Evolutionary conservation across 2,329 filamentous ascomycete species (phyloP).

Genomic region (Calonectria pseudoturangicola): DNA sequence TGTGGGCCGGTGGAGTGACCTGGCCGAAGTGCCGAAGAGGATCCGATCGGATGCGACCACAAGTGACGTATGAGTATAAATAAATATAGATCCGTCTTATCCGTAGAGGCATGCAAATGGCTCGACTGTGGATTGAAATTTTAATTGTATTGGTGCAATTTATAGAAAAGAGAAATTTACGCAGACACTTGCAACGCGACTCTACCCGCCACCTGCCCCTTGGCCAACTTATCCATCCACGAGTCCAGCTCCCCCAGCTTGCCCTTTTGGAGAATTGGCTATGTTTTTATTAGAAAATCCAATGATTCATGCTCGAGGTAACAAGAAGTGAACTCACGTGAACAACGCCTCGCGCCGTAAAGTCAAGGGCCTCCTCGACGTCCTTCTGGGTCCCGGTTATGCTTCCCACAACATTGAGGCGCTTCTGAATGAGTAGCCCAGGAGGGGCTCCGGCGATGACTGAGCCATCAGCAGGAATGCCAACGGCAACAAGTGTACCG

Average conservation of each 20-base stretch:
- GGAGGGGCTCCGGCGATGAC: conserved; percentile 50
- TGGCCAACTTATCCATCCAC: conserved; percentile 49
- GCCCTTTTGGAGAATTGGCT: conserved; percentile 52
- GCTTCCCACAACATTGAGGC: conserved; percentile 52
- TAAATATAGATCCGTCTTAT: conserved; percentile 13
- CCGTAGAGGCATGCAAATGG: neutral
- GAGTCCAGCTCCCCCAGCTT: conserved; percentile 53
- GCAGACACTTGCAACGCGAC: conserved; percentile 48
- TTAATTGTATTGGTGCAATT: neutral
- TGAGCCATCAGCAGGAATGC: conserved; percentile 73
- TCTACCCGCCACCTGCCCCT: conserved; percentile 50
- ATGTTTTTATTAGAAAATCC: conserved; percentile 5
- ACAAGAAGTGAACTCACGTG: conserved; percentile 38
- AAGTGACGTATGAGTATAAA: neutral
- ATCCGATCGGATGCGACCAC: neutral
- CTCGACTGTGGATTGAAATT: neutral
- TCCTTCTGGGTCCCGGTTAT: conserved; percentile 50
- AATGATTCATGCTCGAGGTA: neutral
- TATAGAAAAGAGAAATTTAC: neutral
- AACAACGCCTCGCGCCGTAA: conserved; percentile 51
- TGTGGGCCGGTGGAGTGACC: neutral
- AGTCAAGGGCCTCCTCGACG: conserved; percentile 53
- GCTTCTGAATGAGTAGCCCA: conserved; percentile 41
- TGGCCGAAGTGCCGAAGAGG: conserved; percentile 18
- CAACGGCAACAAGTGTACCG: conserved; percentile 88